Evolutionary conservation across 257 asterid genomes (phyloP), one percentile per base, ranked within the genome.

Genomic region (Handroanthus guayacan): DNA sequence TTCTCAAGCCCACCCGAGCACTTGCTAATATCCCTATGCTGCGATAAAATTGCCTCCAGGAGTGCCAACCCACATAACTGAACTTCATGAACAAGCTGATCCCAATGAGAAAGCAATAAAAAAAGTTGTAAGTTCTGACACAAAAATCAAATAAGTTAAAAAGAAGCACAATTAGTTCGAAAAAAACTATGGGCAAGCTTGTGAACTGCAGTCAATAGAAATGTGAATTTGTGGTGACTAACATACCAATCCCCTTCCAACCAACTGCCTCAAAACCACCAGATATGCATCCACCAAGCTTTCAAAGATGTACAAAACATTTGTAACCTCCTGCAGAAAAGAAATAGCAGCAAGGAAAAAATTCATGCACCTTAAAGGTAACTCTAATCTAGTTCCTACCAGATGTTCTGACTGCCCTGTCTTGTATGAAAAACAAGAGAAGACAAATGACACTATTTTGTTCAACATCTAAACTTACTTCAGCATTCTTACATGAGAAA

Each of bases 221-320:
- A 65, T 75, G 44, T 58, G 74, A 75, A 55, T 71, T 44, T 45
- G 41, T 47, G 66, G 74, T 52, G 60, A 75, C n/a, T 43, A 71
- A 56, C 79, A 10, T 91, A 95, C 99, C 94, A 74, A 43, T 87
- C 90, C 86, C 82, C 80, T 83, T 79, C 84, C 91, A 62, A 79
- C 93, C 85, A 91, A 82, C 81, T 86, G 89, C 87, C 87, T 84
- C 87, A 91, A 79, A 61, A 89, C 92, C 84, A 88, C 93, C 85
- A 84, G 83, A 81, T 84, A 93, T 41, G 96, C 91, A 65, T 91
- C 97, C 77, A 83, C 86, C 81, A 84, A 77, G 82, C 90, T 85
- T 75, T 92, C 97, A 78, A 86, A 62, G 52, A 82, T 79, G 76
- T 79, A 80, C 50, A 79, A 81, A 79, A 86, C 76, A 68, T 78